Base-by-base conservation (phyloP, 305 asterid species). In the Withania somnifera region DNA sequence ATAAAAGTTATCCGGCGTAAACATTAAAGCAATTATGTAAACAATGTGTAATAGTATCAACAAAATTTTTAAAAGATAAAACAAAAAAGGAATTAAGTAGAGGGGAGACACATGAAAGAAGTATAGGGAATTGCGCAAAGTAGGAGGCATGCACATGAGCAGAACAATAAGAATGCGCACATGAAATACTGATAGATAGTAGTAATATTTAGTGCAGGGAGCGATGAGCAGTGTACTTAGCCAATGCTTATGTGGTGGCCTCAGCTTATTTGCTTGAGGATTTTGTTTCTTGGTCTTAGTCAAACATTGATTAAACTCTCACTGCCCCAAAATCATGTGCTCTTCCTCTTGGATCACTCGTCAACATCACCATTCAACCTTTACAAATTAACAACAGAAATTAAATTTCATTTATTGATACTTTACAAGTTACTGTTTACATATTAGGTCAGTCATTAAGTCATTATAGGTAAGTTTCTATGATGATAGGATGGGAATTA, bases 331-430 rank as follows among this genome's bases (percentile, higher is more conserved):
- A 56, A 45, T 79, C 82, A 79, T 79, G 82, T 79, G 82, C 82
- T 58, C 42, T 56, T 61, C 82, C 75, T 40, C 75, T 79, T 79
- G 82, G 82, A 79, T 79, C 82, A 79, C 82, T 79, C 82, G 11
- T 58, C n/a, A 79, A n/a, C 40, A 32, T 52, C 52, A 11, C 17
- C 17, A 77, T 64, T 54, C 34, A 77, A 42, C 52, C 38, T 54
- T 24, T 3, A 78, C 34, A 20, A 56, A 26, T 57, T 56, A 54
- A 40, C 30, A 13, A 36, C 0, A 36, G 34, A 36, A 36, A 6
- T 34, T 34, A 34, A 34, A 34, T n/a, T n/a, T n/a, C n/a, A n/a
- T n/a, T n/a, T n/a, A n/a, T n/a, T n/a, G 40, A 34, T 34, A 34
- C 7, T 34, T 34, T 34, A 34, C 40, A 34, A 34, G 6, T 34